Evolutionary conservation across 805 yeast genomes (phyloP), one percentile per base, ranked within the genome.

Genomic region (Saccharomycopsis sp.): DNA sequence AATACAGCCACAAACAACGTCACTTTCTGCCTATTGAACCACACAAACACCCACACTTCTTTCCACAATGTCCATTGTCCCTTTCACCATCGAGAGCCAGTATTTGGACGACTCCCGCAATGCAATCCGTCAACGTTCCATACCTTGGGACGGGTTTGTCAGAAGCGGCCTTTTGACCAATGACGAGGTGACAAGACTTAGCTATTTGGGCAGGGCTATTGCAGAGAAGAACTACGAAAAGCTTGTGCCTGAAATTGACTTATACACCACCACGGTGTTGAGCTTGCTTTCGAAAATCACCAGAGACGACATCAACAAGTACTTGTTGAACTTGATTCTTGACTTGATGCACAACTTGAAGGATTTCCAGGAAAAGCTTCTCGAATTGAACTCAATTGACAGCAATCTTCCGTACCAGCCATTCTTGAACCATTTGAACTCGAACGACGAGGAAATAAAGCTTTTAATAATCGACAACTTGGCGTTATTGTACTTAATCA

Each of bases 61-160:
- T 29, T 29, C 37, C 37, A 12, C 37, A 29, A 44, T 5, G 12
- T 5, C 12, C 7, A 44, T 51, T 47, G 56, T 54, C 21, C 57
- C 58, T 18, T 61, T 61, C 34, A 51, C 50, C 18, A 61, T 87
- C 64, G 91, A 89, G 62, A 85, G 89, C 69, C 79, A 79, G 34
- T 83, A 79, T 64, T 75, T 89, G 66, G 77, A 79, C 58, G 91
- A 85, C 65, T 79, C 85, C 55, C 77, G 85, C 64, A 76, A 79
- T 63, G 82, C 82, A 61, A 84, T 90, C 62, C 78, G 94, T 65
- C 85, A 88, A 60, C 81, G 94, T 63, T 84, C 91, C 34, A 81
- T 91, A 57, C 95, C 96, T 34, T 91, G 97, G 97, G 95, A 89
- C 66, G 95, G 95, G 8, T 83, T 87, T 65, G 84, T 88, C 9